Evolutionary conservation across 331 rosid genomes (phyloP).

Genomic region (Spiraea crenata): DNA sequence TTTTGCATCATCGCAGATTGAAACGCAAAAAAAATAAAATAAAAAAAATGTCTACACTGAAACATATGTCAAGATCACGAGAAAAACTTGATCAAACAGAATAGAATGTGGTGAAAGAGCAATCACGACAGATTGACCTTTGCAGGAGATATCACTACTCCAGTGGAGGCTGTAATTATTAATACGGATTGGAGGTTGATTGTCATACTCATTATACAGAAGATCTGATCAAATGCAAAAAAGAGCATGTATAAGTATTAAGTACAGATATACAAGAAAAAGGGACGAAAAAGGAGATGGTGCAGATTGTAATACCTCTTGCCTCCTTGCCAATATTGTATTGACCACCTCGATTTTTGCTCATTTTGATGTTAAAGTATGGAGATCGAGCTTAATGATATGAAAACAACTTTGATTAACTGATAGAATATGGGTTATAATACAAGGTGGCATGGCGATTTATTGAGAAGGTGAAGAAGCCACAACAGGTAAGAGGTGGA

Average conservation of each 20-base stretch:
- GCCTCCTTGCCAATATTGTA: conserved; percentile 62
- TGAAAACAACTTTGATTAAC: conserved; percentile 29
- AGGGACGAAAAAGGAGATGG: background rate
- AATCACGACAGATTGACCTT: conserved; percentile 32
- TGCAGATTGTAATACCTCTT: conserved; percentile 41
- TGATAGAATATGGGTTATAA: background rate
- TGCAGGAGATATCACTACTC: conserved; percentile 52
- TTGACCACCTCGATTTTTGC: conserved; percentile 44
- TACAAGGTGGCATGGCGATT: conserved; percentile 26
- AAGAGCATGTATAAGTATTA: conserved; percentile 25
- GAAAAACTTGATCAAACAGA: too few relatives aligned
- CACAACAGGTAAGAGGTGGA: conserved; percentile 42
- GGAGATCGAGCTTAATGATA: conserved; percentile 19
- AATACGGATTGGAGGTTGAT: conserved; percentile 40
- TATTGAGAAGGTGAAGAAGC: conserved; percentile 29
- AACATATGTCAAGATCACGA: too few relatives aligned
- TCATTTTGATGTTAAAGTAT: conserved; percentile 35
- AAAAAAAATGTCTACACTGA: too few relatives aligned
- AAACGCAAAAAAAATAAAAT: too few relatives aligned
- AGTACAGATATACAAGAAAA: background rate
- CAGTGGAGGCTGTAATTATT: conserved; percentile 48
- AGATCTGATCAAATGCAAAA: conserved; percentile 43
- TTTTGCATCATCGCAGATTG: background rate
- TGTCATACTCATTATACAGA: conserved; percentile 52
- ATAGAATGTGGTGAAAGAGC: background rate